These are phyloP conservation scores for Trichosporon sp. DNA, from an alignment of 1,284 basidiomycete genomes.

Conservation along the genomic window DNA sequence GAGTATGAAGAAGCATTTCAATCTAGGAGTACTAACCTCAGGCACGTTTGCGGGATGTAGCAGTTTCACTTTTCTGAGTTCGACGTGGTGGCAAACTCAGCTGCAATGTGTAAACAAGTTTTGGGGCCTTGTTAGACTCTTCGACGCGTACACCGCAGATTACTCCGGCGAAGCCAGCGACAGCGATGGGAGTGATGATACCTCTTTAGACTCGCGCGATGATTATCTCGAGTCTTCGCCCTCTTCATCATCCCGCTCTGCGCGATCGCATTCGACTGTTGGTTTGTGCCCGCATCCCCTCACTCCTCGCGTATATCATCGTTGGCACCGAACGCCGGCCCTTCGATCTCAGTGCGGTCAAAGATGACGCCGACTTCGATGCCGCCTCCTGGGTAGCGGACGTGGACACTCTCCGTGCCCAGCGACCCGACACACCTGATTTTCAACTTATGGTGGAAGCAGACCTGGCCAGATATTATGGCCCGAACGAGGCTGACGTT, in stretches of 20 bases:
- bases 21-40: no score
- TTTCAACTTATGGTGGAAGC: neutral
- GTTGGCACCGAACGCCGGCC: neutral
- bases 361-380: neutral
- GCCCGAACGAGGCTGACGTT: neutral
- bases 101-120: neutral
- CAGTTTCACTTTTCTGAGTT: no score
- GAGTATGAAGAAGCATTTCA: no score
- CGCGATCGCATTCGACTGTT: no score
- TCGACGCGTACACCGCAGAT: neutral
- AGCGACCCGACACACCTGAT: neutral
- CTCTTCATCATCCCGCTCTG: no score
- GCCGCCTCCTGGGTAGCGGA: neutral
- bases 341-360: neutral
- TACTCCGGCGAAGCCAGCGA: no score
- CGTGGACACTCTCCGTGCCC: neutral
- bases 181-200: no score
- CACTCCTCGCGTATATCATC: neutral
- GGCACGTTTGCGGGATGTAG: no score
- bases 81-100: no score
- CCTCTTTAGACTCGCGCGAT: no score
- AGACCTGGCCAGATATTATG: neutral
- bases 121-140: neutral
- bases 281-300: neutral
- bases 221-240: no score